These are phyloP conservation scores for Neonothopanus nambi DNA, from an alignment of 1,284 basidiomycete genomes.

Conservation along the genomic window DNA sequence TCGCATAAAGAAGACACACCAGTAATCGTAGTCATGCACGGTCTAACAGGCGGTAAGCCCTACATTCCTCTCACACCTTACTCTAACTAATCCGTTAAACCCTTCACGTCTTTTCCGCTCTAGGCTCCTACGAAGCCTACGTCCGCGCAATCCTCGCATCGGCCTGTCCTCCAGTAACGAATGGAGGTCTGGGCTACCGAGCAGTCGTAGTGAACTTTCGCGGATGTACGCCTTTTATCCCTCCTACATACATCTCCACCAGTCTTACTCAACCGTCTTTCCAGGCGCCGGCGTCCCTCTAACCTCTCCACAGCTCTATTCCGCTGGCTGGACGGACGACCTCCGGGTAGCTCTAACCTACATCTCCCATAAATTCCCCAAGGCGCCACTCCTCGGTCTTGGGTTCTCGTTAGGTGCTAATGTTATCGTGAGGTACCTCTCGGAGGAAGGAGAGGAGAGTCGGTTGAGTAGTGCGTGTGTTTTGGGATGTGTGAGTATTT, in stretches of 20 bases:
- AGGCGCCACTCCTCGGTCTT: constrained; percentile 81
- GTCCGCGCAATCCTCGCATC: constrained; percentile 79
- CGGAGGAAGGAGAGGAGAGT: constrained; percentile 78
- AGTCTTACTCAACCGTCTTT: neutral
- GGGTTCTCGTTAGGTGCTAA: constrained; percentile 95
- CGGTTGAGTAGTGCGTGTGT: constrained; percentile 76
- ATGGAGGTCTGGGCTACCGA: constrained; percentile 85
- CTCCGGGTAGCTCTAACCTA: constrained; percentile 80
- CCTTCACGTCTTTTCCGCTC: no score
- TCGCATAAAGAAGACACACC: constrained; percentile 66
- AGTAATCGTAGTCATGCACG: constrained; percentile 84
- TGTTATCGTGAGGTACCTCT: constrained; percentile 87
- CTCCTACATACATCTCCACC: neutral
- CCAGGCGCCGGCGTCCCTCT: constrained; percentile 84
- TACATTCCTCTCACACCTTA: neutral
- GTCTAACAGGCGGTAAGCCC: constrained; percentile 76
- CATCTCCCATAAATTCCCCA: constrained; percentile 73
- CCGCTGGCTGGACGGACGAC: constrained; percentile 84
- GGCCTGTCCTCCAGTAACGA: constrained; percentile 63
- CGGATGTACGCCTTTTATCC: constrained; percentile 64
- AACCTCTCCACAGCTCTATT: constrained; percentile 82
- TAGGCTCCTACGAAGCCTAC: constrained; percentile 88
- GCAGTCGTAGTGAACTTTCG: constrained; percentile 90
- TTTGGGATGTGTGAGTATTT: constrained; percentile 72
- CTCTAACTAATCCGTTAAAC: neutral